Evolutionary conservation across 23 red algal genomes (phyloP), one percentile per base, ranked within the genome.

Genomic region (Agarophyton chilense): DNA sequence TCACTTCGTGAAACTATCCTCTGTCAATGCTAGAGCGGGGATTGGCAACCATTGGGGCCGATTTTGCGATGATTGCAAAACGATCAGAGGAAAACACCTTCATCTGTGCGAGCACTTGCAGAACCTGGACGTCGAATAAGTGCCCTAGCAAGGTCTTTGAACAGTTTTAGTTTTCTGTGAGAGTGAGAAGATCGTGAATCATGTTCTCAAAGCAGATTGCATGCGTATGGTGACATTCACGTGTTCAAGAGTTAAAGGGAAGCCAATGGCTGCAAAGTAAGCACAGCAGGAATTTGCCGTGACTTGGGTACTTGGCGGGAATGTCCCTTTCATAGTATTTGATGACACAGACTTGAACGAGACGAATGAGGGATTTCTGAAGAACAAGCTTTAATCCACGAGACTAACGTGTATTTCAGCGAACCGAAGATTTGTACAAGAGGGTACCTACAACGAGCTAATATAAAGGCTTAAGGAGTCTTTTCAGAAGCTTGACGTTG

Each of bases 1-100:
- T 98, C 24, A 98, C 96, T 44, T 89, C 96, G 40, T 98, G 92
- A 92, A 95, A 95, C 66, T 95, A 93, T 56, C 96, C 96, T 19
- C 35, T 53, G 11, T 92, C 92, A 18, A 93, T 98, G 92, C 22
- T 95, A 26, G 87, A 88, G 2, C 82, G 96, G 56, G 96, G 88
- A 0, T 77, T 88, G 18, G 68, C 92, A 28, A 92, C 96, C 12
- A 22, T 98, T 13, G 93, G 89, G n/a, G 92, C 96, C 24, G 96
- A 92, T 7, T 93, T 87, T 74, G 46, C 92, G 7, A 81, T 98
- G 7, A 88, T 98, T 29, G 89, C 81, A n/a, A 94, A 94, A 55
- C 96, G 92, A 13, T 82, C 84, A 24, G 87, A 92, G 22, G 21
- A 77, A 33, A 93, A n/a, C 96, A 24, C 96, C 96, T 0, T 73